A percentile compares a stretch with the other conserved stretches of the same genome.
Conservation (phyloP, 805 yeast genomes). For the Scheffersomyces lignosus region DNA sequence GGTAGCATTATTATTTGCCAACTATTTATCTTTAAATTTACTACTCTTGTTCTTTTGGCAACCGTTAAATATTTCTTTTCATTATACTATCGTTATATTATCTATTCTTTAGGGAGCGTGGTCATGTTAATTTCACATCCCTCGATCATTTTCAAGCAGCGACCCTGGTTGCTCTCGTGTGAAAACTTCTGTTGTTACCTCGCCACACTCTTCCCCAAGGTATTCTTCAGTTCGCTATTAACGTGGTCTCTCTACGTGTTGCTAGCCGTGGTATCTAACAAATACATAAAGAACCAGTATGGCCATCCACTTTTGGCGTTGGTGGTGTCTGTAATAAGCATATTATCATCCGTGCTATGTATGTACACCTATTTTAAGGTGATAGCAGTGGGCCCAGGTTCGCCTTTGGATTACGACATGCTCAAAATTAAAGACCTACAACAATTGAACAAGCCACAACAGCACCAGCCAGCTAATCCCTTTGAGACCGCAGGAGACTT, state of each 20-base stretch:
- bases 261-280: slow-evolving; percentile 24
- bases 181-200: slow-evolving; percentile 1
- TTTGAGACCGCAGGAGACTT: neutral
- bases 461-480: neutral
- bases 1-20: no score
- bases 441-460: slow-evolving; percentile 8
- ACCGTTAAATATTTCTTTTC: no score
- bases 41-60: no score
- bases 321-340: slow-evolving; percentile 20
- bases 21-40: no score
- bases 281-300: slow-evolving; percentile 10
- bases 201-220: slow-evolving; percentile 47
- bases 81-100: no score
- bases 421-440: slow-evolving; percentile 28
- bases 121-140: slow-evolving; percentile 28
- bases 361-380: slow-evolving; percentile 55
- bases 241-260: slow-evolving; percentile 51
- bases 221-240: slow-evolving; percentile 40
- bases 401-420: slow-evolving; percentile 57
- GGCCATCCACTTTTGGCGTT: slow-evolving; percentile 12
- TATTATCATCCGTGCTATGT: slow-evolving; percentile 33
- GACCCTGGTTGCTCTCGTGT: slow-evolving; percentile 4
- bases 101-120: no score
- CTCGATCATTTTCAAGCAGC: slow-evolving; percentile 14
- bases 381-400: slow-evolving; percentile 60